phyloP scores from a whole-genome alignment of 176 grass and related monocot genomes.

The Guadua angustifolia region DNA sequence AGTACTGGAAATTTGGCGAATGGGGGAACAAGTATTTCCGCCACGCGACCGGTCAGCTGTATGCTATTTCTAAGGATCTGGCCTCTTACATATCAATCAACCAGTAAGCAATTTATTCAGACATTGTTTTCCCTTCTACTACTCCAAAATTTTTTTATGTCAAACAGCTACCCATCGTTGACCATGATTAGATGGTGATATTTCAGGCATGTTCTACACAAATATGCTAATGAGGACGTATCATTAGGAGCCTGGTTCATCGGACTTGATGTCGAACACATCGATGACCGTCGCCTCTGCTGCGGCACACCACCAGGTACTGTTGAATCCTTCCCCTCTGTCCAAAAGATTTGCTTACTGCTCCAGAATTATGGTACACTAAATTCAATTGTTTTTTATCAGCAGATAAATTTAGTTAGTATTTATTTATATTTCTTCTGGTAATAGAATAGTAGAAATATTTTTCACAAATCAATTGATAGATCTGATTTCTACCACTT shows the following conservation, averaged over 20 bases:
- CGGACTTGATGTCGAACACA: constrained; percentile 62
- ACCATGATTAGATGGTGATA: constrained; percentile 16
- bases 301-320: constrained; percentile 66
- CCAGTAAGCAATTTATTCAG: constrained; percentile 41
- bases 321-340: not conserved
- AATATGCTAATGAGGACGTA: constrained; percentile 80
- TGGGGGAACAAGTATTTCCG: constrained; percentile 69
- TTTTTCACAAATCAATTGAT: no score
- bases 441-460: no score
- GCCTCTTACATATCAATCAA: constrained; percentile 68
- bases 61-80: constrained; percentile 69
- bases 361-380: not conserved
- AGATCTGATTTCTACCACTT: no score
- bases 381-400: no score
- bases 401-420: not conserved
- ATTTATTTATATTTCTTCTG: no score
- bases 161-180: not conserved
- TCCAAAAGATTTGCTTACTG: not conserved
- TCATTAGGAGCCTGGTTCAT: constrained; percentile 78
- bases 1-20: constrained; percentile 73
- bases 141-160: not conserved
- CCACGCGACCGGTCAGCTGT: constrained; percentile 57
- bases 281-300: constrained; percentile 70
- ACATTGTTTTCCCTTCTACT: not conserved
- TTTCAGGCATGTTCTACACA: constrained; percentile 76